A percentile compares a stretch with the other conserved stretches of the same genome.
Evolutionary conservation across 139 green algal species (phyloP).

Genomic region (Chlorella sp.): DNA sequence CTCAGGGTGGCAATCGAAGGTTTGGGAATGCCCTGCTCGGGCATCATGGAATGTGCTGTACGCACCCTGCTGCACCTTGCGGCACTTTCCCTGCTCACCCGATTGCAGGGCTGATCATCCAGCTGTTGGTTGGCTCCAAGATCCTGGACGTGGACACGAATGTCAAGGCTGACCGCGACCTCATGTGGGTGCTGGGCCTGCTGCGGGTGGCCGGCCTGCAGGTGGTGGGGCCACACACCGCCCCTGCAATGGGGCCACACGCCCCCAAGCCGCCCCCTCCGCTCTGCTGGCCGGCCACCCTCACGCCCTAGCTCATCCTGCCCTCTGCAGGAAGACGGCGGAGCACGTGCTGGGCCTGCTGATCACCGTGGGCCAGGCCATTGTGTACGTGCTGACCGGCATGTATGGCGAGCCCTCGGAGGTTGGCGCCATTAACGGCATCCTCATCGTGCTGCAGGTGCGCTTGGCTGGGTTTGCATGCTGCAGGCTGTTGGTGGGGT

Average conservation of each 20-base stretch:
- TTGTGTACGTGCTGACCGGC: conserved; percentile 98
- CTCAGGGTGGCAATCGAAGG: too few species aligned
- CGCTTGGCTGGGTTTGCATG: too few species aligned
- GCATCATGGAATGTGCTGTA: too few species aligned
- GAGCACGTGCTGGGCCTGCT: conserved; percentile 98
- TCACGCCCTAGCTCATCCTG: not conserved
- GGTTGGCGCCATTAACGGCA: conserved; percentile 89
- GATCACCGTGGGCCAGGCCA: conserved; percentile 98
- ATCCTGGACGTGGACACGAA: conserved; percentile 98
- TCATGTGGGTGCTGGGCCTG: conserved; percentile 71
- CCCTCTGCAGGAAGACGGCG: conserved; percentile 77
- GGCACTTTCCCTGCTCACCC: too few species aligned
- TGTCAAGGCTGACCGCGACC: conserved; percentile 94
- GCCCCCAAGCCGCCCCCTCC: too few species aligned
- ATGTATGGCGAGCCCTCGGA: conserved; percentile 99
- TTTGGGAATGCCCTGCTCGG: too few species aligned
- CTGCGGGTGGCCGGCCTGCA: not conserved
- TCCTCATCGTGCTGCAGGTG: conserved; percentile 96
- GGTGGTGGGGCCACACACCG: too few species aligned
- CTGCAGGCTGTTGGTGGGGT: too few species aligned
- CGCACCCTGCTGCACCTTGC: too few species aligned
- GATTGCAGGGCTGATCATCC: conserved; percentile 90
- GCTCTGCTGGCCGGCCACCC: not conserved
- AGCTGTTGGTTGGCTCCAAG: conserved; percentile 97
- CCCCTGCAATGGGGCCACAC: too few species aligned